Evolutionary conservation across 2,329 filamentous ascomycete species (phyloP), one percentile per base, ranked within the genome.

Genomic region (Scorias spongiosa): DNA sequence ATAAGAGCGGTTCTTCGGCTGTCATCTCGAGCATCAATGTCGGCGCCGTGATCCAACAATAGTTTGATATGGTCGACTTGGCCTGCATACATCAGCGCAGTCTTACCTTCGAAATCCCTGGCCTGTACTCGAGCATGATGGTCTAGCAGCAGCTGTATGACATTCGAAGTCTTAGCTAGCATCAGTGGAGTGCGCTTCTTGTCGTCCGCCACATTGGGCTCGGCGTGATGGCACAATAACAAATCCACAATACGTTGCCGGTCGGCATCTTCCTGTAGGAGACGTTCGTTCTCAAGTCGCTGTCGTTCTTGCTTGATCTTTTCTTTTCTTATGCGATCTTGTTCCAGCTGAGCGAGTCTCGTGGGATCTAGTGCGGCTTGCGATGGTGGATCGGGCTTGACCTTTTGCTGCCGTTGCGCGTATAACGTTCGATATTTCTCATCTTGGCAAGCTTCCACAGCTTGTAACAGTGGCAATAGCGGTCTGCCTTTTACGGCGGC

Each of bases 181-280:
- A 63, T 66, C 36, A 65, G 46, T 36, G 56, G 59, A 37, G 60
- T 66, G n/a, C 58, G 53, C 2, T 62, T 61, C 42, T 65, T 67
- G 30, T 66, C 61, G 52, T 73, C 70, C 12, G 40, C 20, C 26
- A 43, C 43, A 8, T 45, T 41, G 1, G 29, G 17, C 15, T 47
- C 18, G 29, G 41, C 39, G 14, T 17, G 10, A 15, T 36, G 32
- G 12, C 12, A 5, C 5, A 36, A 12, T 9, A 36, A 36, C 12
- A 36, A 12, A 5, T 36, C 32, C 11, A 36, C 32, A 12, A 36
- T 36, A 26, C 20, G 20, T 26, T 26, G 20, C 7, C 20, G 20
- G 20, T 26, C 20, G 20, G 20, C 20, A 26, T 26, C 20, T 26
- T 26, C 20, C 20, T 26, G 20, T 7, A 3, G 20, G 20, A 26